phyloP scores from a whole-genome alignment of 176 grass and related monocot species.

The Olyra latifolia region DNA sequence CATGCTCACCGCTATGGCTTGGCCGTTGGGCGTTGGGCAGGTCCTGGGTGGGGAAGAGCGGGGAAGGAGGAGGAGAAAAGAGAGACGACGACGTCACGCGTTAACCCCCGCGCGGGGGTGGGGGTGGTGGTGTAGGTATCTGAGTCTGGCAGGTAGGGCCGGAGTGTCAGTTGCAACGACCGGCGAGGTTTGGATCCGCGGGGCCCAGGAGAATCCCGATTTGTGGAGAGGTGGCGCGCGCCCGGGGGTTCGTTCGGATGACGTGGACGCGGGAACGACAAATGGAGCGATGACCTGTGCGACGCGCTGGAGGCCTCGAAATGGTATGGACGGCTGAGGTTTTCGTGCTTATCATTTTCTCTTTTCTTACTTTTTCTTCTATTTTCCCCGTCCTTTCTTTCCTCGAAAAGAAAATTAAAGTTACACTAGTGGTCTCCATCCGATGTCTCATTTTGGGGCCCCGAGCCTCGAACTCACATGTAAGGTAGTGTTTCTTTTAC shows the following conservation, averaged over 20 bases:
- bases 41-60: background rate
- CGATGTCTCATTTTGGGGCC: too few relatives aligned
- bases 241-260: too few relatives aligned
- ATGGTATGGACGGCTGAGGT: background rate
- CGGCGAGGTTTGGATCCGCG: background rate
- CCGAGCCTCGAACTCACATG: too few relatives aligned
- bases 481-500: too few relatives aligned
- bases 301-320: background rate
- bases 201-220: background rate
- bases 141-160: constrained; percentile 1
- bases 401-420: too few relatives aligned
- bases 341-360: too few relatives aligned
- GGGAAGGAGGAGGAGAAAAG: background rate
- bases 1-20: constrained; percentile 4
- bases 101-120: too few relatives aligned
- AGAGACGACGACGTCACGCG: background rate
- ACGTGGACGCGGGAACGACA: constrained; percentile 4
- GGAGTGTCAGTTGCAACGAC: background rate
- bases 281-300: background rate
- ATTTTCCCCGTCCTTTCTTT: too few relatives aligned
- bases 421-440: too few relatives aligned
- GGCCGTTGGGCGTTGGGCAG: background rate
- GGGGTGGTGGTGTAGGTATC: too few relatives aligned
- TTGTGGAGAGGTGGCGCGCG: background rate
- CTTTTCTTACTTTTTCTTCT: too few relatives aligned